A percentile compares a stretch with the other conserved stretches of the same genome.
Conservation (phyloP, 495 filamentous ascomycete species). For the Chlorociboria aeruginascens region DNA sequence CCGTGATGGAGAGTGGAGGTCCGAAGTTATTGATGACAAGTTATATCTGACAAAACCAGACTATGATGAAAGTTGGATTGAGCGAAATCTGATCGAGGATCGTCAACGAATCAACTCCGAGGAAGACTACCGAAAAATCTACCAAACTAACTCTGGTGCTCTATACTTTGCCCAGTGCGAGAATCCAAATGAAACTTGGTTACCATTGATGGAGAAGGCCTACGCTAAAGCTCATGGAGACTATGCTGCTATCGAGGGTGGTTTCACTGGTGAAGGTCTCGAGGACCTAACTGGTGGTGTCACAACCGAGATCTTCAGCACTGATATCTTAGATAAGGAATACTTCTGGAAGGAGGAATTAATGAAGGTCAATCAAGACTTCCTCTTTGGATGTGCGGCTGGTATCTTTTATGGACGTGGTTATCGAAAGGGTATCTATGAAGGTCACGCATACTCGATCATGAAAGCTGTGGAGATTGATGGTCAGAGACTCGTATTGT, state of each 20-base stretch:
- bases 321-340: slow-evolving; percentile 77
- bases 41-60: slow-evolving; percentile 73
- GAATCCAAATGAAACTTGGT: slow-evolving; percentile 82
- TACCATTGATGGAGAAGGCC: slow-evolving; percentile 86
- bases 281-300: slow-evolving; percentile 90
- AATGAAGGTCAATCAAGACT: slow-evolving; percentile 71
- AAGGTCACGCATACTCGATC: slow-evolving; percentile 78
- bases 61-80: slow-evolving; percentile 56
- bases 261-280: slow-evolving; percentile 76
- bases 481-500: slow-evolving; percentile 57
- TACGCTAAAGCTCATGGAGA: slow-evolving; percentile 92
- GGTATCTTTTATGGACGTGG: slow-evolving; percentile 49
- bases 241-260: slow-evolving; percentile 72
- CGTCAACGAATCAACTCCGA: slow-evolving; percentile 58
- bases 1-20: slow-evolving; percentile 86
- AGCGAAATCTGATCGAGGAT: slow-evolving; percentile 59
- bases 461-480: slow-evolving; percentile 71
- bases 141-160: slow-evolving; percentile 60
- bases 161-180: slow-evolving; percentile 80
- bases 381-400: slow-evolving; percentile 73
- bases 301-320: slow-evolving; percentile 64
- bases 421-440: slow-evolving; percentile 58
- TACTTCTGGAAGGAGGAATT: slow-evolving; percentile 81
- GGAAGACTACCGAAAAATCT: slow-evolving; percentile 62
- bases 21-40: slow-evolving; percentile 70